Conservation (phyloP, 345 rosid species). For the Rhodamnia rubescens region DNA sequence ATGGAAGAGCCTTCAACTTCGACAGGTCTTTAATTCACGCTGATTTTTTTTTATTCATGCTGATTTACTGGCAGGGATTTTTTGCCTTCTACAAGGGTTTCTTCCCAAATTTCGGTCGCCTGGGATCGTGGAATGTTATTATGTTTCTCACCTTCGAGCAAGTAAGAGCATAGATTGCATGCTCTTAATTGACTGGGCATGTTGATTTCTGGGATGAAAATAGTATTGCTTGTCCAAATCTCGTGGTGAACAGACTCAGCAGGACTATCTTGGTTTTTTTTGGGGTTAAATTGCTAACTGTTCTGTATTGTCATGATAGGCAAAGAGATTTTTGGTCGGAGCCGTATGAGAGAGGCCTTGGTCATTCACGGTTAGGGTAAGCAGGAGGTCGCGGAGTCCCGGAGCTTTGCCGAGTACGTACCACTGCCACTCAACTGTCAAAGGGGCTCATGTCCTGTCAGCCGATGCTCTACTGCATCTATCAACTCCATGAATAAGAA, state of each 20-base stretch:
- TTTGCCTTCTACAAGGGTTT: slow-evolving; percentile 91
- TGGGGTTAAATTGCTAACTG: neutral
- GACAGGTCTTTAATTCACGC: neutral
- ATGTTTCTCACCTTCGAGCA: slow-evolving; percentile 96
- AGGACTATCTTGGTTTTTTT: neutral
- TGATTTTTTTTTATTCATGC: neutral
- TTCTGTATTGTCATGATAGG: neutral
- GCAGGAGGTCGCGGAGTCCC: neutral
- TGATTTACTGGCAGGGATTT: slow-evolving; percentile 43
- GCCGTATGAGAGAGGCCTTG: neutral
- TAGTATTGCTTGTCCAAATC: neutral
- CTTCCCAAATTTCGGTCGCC: slow-evolving; percentile 77
- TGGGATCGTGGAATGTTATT: slow-evolving; percentile 88
- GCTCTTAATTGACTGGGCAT: neutral
- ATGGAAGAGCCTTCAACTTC: neutral
- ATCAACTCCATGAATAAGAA: neutral
- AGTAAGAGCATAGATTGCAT: slow-evolving; percentile 29
- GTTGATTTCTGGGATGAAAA: neutral
- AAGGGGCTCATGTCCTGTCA: neutral
- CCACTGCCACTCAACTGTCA: neutral
- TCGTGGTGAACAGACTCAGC: neutral
- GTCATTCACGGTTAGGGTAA: neutral
- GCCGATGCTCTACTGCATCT: neutral
- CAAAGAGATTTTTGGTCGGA: neutral
- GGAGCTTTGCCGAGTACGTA: neutral